phyloP scores from a whole-genome alignment of 208 protist genomes.

The Balamuthia mandrillaris region DNA sequence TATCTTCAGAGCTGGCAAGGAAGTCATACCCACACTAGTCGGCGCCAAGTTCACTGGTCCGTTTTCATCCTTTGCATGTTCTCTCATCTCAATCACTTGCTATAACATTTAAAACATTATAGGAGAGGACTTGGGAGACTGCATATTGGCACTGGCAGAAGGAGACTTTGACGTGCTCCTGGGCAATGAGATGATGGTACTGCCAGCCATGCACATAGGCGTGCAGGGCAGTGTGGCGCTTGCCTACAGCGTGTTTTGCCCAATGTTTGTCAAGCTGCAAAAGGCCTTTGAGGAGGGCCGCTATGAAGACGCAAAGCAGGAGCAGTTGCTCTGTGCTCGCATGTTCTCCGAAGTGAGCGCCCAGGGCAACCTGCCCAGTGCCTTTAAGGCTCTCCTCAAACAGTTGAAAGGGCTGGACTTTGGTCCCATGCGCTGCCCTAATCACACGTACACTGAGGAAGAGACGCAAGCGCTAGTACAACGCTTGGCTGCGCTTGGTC shows the following conservation, averaged over 20 bases:
- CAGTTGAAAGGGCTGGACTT: too few relatives aligned
- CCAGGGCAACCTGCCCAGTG: too few relatives aligned
- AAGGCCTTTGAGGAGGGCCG: slow-evolving; percentile 13
- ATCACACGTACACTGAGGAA: too few relatives aligned
- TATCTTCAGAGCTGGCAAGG: neutral
- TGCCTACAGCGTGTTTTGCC: neutral
- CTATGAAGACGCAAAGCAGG: neutral
- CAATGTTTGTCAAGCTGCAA: neutral
- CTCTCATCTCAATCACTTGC: neutral
- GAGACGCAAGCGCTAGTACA: too few relatives aligned
- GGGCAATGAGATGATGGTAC: neutral
- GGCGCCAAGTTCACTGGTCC: slow-evolving; percentile 25
- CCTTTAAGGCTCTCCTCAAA: too few relatives aligned
- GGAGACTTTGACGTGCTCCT: slow-evolving; percentile 11
- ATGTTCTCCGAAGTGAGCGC: too few relatives aligned
- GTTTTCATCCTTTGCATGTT: neutral
- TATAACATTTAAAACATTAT: too few relatives aligned
- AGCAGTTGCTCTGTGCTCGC: too few relatives aligned
- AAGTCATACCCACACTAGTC: neutral
- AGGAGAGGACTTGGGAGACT: neutral
- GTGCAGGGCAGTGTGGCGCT: neutral
- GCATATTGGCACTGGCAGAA: neutral
- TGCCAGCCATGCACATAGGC: neutral
- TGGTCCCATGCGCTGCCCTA: too few relatives aligned
- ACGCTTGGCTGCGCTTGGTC: too few relatives aligned